Conservation (phyloP, 306 rosid genomes). For the Trifolium dubium region DNA sequence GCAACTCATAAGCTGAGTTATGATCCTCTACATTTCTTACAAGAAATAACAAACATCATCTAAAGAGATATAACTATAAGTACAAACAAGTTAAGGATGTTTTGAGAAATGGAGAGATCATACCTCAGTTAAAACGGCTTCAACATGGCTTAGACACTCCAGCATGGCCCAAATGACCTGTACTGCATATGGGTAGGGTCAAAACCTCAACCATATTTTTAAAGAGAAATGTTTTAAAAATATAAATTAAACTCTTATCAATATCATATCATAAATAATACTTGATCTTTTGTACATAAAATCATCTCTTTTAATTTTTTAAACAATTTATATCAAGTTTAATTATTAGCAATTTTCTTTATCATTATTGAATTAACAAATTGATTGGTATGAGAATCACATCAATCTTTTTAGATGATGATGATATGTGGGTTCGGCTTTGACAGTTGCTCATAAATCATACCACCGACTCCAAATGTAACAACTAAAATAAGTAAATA, state of each 20-base stretch:
- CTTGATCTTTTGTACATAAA: too few species aligned
- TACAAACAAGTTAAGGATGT: too few species aligned
- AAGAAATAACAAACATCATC: too few species aligned
- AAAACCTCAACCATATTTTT: not conserved
- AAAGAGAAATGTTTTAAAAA: too few species aligned
- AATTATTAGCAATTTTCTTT: too few species aligned
- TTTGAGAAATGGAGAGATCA: too few species aligned
- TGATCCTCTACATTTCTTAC: too few species aligned
- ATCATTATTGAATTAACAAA: not conserved
- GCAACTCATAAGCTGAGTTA: not conserved
- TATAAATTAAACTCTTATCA: too few species aligned
- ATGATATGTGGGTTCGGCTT: slow-evolving; percentile 6
- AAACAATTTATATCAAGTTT: too few species aligned
- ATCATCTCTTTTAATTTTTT: too few species aligned
- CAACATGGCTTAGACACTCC: not conserved
- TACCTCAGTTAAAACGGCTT: not conserved
- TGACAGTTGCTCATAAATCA: slow-evolving; percentile 27
- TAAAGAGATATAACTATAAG: too few species aligned
- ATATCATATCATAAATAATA: too few species aligned
- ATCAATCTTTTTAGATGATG: slow-evolving; percentile 25
- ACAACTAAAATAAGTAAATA: not conserved
- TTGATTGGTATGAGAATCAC: slow-evolving; percentile 16
- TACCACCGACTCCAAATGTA: not conserved
- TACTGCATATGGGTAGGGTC: not conserved
- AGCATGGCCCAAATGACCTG: not conserved